These are phyloP conservation scores for Sisymbrium irio DNA, from an alignment of 345 rosid genomes.

Conservation along the genomic window DNA sequence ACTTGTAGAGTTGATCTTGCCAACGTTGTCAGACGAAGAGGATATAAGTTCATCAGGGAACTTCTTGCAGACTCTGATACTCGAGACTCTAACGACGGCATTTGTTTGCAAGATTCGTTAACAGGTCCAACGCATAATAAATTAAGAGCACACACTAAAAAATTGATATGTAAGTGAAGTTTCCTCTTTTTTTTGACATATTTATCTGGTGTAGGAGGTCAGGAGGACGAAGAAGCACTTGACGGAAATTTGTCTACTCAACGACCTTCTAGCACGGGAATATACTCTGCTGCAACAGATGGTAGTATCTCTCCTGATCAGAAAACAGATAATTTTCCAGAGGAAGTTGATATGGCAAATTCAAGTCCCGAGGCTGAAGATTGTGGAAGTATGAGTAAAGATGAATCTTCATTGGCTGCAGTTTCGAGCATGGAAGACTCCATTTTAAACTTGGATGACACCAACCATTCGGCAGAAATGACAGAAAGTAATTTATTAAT, in stretches of 20 bases:
- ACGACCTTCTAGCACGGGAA: neutral
- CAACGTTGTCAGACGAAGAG: slow-evolving; percentile 80
- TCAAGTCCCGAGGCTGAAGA: slow-evolving; percentile 5
- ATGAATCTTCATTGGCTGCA: slow-evolving; percentile 26
- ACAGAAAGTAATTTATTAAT: neutral
- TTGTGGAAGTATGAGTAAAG: slow-evolving; percentile 7
- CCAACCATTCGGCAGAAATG: slow-evolving; percentile 16
- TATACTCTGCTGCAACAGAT: neutral
- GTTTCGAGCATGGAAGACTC: neutral
- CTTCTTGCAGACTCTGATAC: slow-evolving; percentile 51
- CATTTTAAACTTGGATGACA: slow-evolving; percentile 3
- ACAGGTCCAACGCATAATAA: slow-evolving; percentile 44
- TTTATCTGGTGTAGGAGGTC: slow-evolving; percentile 39
- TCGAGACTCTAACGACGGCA: slow-evolving; percentile 29
- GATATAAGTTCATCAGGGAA: slow-evolving; percentile 61
- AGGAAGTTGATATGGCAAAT: neutral
- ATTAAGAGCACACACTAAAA: neutral
- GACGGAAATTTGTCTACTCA: neutral
- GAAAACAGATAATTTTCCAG: neutral
- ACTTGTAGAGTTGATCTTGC: slow-evolving; percentile 78
- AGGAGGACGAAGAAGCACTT: slow-evolving; percentile 32
- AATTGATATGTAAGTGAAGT: neutral
- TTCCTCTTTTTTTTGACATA: neutral
- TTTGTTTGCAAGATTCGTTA: slow-evolving; percentile 11
- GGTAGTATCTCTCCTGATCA: slow-evolving; percentile 13